Conservation (phyloP, 2,329 filamentous ascomycete species). For the Ophiostoma angusticollis region DNA sequence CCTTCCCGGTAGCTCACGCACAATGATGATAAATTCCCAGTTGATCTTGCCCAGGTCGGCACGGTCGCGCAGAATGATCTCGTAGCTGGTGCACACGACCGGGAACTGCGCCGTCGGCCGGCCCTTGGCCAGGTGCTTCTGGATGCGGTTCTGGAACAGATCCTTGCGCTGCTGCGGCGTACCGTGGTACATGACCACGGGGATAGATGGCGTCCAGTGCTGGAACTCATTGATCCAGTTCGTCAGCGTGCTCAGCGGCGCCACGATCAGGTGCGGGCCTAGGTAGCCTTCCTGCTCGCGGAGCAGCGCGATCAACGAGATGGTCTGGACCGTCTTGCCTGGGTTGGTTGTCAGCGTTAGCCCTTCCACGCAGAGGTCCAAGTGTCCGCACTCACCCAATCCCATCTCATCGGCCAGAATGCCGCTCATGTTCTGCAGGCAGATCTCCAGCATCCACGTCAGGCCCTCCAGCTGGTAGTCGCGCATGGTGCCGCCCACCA, state of each 20-base stretch:
- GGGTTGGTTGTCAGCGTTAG: neutral
- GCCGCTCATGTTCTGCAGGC: conserved; percentile 71
- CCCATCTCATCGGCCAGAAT: conserved; percentile 95
- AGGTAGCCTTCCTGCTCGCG: conserved; percentile 72
- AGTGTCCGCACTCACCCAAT: conserved; percentile 43
- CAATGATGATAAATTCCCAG: conserved; percentile 97
- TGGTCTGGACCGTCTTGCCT: conserved; percentile 88
- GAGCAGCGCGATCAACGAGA: conserved; percentile 73
- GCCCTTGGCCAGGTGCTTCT: conserved; percentile 51
- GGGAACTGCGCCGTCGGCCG: conserved; percentile 58
- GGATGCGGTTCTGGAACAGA: conserved; percentile 61
- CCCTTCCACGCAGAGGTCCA: no score
- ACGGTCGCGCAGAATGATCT: conserved; percentile 87
- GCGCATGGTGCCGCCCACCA: conserved; percentile 81
- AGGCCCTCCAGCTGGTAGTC: conserved; percentile 89
- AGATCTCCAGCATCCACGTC: conserved; percentile 86
- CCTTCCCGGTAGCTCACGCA: conserved; percentile 28
- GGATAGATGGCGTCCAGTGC: conserved; percentile 79
- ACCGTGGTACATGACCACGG: conserved; percentile 84
- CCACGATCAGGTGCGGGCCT: conserved; percentile 82
- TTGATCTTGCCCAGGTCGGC: conserved; percentile 70
- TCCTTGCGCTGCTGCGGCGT: conserved; percentile 62
- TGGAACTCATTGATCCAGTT: conserved; percentile 95
- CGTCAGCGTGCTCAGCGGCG: conserved; percentile 78
- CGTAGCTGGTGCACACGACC: conserved; percentile 87